phyloP scores from a whole-genome alignment of 768 basidiomycete genomes.

The Boletus sp. region DNA sequence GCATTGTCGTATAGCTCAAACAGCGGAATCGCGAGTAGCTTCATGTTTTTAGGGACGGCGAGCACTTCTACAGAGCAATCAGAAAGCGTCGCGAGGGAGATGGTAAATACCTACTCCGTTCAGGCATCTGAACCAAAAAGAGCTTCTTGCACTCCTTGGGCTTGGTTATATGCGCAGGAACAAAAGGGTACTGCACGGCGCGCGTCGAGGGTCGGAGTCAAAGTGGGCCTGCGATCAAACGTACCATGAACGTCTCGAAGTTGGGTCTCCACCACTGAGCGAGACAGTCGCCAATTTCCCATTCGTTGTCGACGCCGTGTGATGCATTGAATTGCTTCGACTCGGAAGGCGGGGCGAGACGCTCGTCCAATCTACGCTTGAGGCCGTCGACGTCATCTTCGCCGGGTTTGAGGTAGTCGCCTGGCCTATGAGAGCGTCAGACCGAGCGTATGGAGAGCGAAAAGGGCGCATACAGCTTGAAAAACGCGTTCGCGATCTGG shows the following conservation, averaged over 20 bases:
- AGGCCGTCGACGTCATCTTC: constrained; percentile 93
- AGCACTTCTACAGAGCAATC: constrained; percentile 67
- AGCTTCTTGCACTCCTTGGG: constrained; percentile 98
- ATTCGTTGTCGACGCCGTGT: constrained; percentile 82
- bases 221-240: constrained; percentile 27
- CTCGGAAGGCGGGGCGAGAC: constrained; percentile 76
- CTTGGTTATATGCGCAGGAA: constrained; percentile 94
- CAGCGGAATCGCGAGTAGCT: constrained; percentile 91
- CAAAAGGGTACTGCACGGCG: constrained; percentile 75
- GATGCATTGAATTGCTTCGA: constrained; percentile 74
- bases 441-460: not conserved
- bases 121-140: constrained; percentile 94
- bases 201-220: not conserved
- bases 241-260: constrained; percentile 97
- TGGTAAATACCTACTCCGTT: constrained; percentile 63
- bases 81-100: not conserved
- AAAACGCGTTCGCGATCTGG: constrained; percentile 98
- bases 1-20: constrained; percentile 99
- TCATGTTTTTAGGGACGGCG: constrained; percentile 98
- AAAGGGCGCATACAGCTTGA: constrained; percentile 78
- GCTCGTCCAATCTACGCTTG: constrained; percentile 83
- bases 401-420: constrained; percentile 97
- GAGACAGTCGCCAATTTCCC: constrained; percentile 96
- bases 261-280: constrained; percentile 99
- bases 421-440: constrained; percentile 56